Base-by-base conservation (phyloP, 352 stramenopile species). In the Albugo laibachii region DNA sequence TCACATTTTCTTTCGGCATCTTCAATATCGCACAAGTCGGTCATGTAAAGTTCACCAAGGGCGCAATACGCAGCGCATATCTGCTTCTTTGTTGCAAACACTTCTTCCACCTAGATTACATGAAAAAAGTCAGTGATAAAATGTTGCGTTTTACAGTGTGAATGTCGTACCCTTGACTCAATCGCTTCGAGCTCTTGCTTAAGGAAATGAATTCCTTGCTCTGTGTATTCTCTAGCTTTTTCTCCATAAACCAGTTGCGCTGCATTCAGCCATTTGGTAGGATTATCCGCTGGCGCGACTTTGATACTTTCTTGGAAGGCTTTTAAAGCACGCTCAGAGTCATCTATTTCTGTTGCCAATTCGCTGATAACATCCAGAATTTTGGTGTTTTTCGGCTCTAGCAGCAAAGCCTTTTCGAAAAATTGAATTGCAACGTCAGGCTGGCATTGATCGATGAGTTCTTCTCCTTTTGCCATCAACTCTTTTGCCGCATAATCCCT, bases 31-130 rank as follows among this genome's bases (percentile, higher is more conserved):
- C 78, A 98, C 37, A 98, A 66, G 59, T 98, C 93, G 20, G 93
- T 98, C 73, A 98, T 88, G 63, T 96, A 98, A 14, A 98, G 76
- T 67, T 98, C 94, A 11, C 83, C 88, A 13, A 98, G 68, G 8
- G 80, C 85, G 65, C 91, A 97, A 61, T 93, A 95, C 34, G 88
- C 92, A 47, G 91, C 78, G 44, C 83, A 92, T 19, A 97, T 79
- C 64, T 97, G 88, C 63, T 93, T 86, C 58, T 83, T 83, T 41
- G 88, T 63, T 13, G 69, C 59, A 14, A 65, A 43, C 20, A 72
- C 71, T 16, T 80, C 73, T 27, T 67, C 64, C 34, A 68, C 67
- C 49, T 50, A 41, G 2, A 20, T 6, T 8, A 11, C 37, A 14
- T 47, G 2, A 43, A 43, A 8, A 3, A 43, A 43, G 34, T 49